Evolutionary conservation across 2,329 filamentous ascomycete genomes (phyloP).

Genomic region (Phaeosphaeriaceae sp.): DNA sequence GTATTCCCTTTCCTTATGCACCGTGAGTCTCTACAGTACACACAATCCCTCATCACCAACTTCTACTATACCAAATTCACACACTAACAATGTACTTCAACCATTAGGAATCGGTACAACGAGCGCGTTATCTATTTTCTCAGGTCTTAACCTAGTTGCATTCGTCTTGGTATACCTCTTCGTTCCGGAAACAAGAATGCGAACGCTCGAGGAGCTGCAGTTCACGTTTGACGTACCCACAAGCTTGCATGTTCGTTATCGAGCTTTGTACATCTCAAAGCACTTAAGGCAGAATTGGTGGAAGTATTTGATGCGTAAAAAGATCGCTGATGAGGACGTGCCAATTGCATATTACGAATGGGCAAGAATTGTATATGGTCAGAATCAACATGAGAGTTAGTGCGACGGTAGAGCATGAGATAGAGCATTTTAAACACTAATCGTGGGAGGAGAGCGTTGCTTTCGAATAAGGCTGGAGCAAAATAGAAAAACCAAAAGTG

Average conservation of each 20-base stretch:
- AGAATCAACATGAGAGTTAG: too few species aligned
- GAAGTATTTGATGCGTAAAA: constrained; percentile 18
- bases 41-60: too few species aligned
- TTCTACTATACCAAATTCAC: too few species aligned
- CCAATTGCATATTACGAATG: constrained; percentile 28
- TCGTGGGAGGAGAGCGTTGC: too few species aligned
- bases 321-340: constrained; percentile 12
- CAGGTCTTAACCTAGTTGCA: constrained; percentile 34
- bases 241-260: constrained; percentile 25
- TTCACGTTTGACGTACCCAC: constrained; percentile 32
- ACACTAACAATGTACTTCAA: too few species aligned
- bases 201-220: constrained; percentile 32
- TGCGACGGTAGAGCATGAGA: too few species aligned
- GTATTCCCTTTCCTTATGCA: constrained; percentile 46
- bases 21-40: constrained; percentile 1
- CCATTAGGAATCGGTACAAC: constrained; percentile 28
- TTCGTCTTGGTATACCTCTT: constrained; percentile 36
- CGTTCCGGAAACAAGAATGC: constrained; percentile 34
- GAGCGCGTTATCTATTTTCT: constrained; percentile 47
- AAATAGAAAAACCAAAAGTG: too few species aligned
- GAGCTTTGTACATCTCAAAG: constrained; percentile 16
- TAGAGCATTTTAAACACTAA: too few species aligned
- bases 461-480: too few species aligned
- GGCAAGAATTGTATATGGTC: constrained; percentile 11
- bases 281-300: constrained; percentile 24